Conservation (phyloP, 2,329 filamentous ascomycete genomes). For the Aulographum hederae region DNA sequence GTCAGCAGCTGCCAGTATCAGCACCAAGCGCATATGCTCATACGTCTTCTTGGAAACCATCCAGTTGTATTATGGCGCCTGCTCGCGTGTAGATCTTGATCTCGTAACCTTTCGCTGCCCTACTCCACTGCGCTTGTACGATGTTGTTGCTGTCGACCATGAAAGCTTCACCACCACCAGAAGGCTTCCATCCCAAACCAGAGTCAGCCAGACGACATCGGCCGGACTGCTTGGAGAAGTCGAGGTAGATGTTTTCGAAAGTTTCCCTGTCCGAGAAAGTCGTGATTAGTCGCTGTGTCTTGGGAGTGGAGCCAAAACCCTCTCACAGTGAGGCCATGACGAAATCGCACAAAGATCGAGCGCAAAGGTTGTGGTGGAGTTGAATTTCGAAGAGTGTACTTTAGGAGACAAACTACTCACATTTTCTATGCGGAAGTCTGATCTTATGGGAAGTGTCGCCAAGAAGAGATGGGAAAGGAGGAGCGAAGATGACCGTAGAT, state of each 20-base stretch:
- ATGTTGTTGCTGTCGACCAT: slow-evolving; percentile 82
- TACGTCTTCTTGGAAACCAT: slow-evolving; percentile 82
- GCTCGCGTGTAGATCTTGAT: slow-evolving; percentile 77
- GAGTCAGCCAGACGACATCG: slow-evolving; percentile 91
- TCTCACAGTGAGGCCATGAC: too few species aligned
- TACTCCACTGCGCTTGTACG: slow-evolving; percentile 79
- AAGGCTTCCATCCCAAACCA: slow-evolving; percentile 89
- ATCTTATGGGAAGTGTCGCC: too few species aligned
- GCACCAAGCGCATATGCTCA: slow-evolving; percentile 6
- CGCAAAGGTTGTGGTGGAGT: too few species aligned
- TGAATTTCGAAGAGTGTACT: too few species aligned
- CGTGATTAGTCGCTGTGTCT: too few species aligned
- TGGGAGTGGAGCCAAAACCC: too few species aligned
- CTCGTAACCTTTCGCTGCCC: slow-evolving; percentile 81
- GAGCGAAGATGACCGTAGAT: too few species aligned
- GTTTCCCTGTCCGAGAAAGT: too few species aligned
- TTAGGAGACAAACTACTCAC: too few species aligned
- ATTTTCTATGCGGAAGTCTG: too few species aligned
- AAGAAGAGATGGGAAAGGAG: too few species aligned
- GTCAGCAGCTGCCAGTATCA: background rate
- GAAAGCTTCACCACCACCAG: slow-evolving; percentile 74
- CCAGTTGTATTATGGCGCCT: slow-evolving; percentile 75
- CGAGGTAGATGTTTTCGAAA: slow-evolving; percentile 93
- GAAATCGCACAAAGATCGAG: too few species aligned
- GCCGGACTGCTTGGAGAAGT: slow-evolving; percentile 80